A percentile compares a stretch with the other conserved stretches of the same genome.
These are phyloP conservation scores for Cytospora mali DNA, from an alignment of 2,329 filamentous ascomycete species.

Conservation along the genomic window DNA sequence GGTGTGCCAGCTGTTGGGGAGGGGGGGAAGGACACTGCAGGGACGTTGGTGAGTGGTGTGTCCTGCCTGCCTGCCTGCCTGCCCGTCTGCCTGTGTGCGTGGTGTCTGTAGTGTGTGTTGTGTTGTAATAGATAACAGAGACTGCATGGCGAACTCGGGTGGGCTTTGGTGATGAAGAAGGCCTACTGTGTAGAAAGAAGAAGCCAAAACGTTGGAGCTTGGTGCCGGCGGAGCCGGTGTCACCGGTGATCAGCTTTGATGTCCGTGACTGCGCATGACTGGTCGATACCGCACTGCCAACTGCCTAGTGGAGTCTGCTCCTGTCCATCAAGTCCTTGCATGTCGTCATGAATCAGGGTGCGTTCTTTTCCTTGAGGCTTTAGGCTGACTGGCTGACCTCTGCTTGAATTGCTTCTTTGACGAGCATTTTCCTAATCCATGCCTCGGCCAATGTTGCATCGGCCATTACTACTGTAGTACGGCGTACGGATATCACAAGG, in stretches of 20 bases:
- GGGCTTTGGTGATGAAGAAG: background rate
- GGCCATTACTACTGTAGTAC: background rate
- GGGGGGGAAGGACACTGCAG: too few species aligned
- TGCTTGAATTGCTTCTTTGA: background rate
- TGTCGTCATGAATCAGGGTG: background rate
- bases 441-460: slow-evolving; percentile 1
- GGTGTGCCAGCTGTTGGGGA: background rate
- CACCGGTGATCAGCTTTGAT: background rate
- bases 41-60: too few species aligned
- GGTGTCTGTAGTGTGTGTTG: too few species aligned
- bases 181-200: background rate
- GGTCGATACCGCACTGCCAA: background rate
- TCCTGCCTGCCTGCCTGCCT: too few species aligned
- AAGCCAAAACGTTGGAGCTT: background rate
- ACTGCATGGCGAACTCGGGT: background rate
- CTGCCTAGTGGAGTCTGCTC: background rate
- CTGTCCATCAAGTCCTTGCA: background rate
- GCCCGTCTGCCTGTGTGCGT: too few species aligned
- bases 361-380: background rate
- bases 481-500: background rate
- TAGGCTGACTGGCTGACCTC: background rate
- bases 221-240: background rate
- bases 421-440: background rate
- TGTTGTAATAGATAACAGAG: too few species aligned
- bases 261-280: background rate